Base-by-base conservation (phyloP, 225 moss, liverwort and hornwort genomes). In the Sphagnum tenellum region DNA sequence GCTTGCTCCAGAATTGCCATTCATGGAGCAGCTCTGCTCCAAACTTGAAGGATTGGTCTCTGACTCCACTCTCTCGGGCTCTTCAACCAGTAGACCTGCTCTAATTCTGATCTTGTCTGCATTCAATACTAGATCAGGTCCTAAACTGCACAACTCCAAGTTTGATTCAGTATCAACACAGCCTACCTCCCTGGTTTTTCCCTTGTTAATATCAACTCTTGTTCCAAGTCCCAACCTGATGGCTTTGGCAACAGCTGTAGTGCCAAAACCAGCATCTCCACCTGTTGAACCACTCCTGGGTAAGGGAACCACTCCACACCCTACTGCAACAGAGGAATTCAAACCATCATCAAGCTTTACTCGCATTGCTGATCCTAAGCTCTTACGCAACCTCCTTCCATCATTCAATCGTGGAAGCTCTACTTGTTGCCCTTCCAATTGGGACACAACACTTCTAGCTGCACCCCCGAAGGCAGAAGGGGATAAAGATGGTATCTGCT, bases 291-390 rank as follows among this genome's bases (percentile, higher is more conserved):
- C 9, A 11, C 12, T 57, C 57, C n/a, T 4, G 57, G 12, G 1
- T 57, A 57, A 57, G 12, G 8, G 67, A 78, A 77, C 78, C 74
- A 69, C 64, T 75, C 14, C 75, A 69, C 47, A 50, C 46, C 56
- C 58, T 50, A 55, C 58, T 4, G 61, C 48, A 50, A 55, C 57
- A 12, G 66, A 45, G 9, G 75, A 73, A 47, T 75, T 78, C 2
- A 51, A 67, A n/a, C 64, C 51, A 55, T 77, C 83, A n/a, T 76
- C 82, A 61, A 78, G 70, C 67, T 78, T 91, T 60, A 81, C 85
- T 62, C 90, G 68, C 48, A 88, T 78, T 12, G 88, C 78, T 63
- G 91, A 80, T 64, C 91, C 94, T 45, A 91, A 70, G 60, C 94
- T 94, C 48, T 78, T 88, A 54, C 89, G 75, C 47, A 84, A 78